Evolutionary conservation across 2,329 filamentous ascomycete genomes (phyloP), one percentile per base, ranked within the genome.

Genomic region (Xylaria arbuscula): DNA sequence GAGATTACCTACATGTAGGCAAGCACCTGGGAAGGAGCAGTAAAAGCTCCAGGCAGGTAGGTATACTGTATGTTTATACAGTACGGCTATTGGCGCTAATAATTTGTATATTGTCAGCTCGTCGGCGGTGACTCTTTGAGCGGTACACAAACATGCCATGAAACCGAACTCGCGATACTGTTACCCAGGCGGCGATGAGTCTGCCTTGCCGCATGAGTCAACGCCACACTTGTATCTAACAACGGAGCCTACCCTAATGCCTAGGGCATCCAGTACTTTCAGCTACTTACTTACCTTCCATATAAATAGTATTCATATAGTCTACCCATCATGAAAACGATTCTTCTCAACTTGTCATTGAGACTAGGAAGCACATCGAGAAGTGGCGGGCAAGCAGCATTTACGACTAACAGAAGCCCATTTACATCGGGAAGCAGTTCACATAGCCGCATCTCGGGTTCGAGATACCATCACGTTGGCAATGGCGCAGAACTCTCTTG

Each of bases 161-260:
- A 8, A 8, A 15, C 22, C 17, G 28, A 19, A 54, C 10, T 40
- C 19, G 34, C 19, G 24, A 24, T 40, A 8, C n/a, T 19, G 9
- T 10, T 15, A 15, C 6, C 13, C 17, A 9, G 19, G 4, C 34
- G 32, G 53, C 22, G 17, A 38, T 38, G 32, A 55, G 17, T 55
- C 17, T 55, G 32, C 17, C 53, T 56, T 40, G 36, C 53, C 53
- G 53, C 19, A 6, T 56, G 53, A 56, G 54, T 56, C 54, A 56
- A 40, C 6, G 8, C 36, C 19, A 19, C 11, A 40, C n/a, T 42
- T 40, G 17, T 17, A 4, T 13, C 36, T 17, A 56, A 22, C n/a
- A 28, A 28, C 19, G 40, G 40, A 8, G 9, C 36, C 13, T 40
- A 40, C 28, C 28, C 28, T 28, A n/a, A n/a, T n/a, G 28, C 28